Conservation (phyloP, 768 basidiomycete genomes). For the Sarcodon sp. region DNA sequence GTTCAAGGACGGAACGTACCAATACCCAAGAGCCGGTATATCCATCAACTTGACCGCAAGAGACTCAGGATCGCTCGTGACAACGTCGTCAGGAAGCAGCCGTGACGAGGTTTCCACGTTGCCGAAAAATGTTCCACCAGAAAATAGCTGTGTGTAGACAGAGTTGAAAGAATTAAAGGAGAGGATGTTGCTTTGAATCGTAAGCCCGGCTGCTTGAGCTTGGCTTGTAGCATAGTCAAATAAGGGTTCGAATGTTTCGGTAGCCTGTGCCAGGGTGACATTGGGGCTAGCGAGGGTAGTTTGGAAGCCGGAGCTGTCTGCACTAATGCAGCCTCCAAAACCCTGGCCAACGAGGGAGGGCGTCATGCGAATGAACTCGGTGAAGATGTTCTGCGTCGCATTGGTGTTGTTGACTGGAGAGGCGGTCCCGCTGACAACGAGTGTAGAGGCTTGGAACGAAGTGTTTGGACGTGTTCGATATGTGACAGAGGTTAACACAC, state of each 20-base stretch:
- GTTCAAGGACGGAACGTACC: constrained; percentile 5
- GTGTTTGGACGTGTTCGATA: constrained; percentile 27
- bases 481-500: constrained; percentile 33
- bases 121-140: too few species aligned
- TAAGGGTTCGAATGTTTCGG: constrained; percentile 21
- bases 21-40: constrained; percentile 1
- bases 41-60: constrained; percentile 4
- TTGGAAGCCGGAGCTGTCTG: constrained; percentile 9
- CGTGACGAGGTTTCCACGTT: constrained; percentile 7
- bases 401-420: neutral
- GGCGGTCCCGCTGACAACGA: constrained; percentile 5
- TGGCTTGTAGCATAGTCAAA: constrained; percentile 12
- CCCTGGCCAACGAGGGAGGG: constrained; percentile 24
- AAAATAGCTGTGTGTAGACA: neutral
- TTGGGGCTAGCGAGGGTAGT: constrained; percentile 21
- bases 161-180: constrained; percentile 1
- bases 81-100: constrained; percentile 10
- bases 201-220: neutral
- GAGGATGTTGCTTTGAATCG: constrained; percentile 4
- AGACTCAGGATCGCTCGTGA: constrained; percentile 7
- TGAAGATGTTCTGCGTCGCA: constrained; percentile 14
- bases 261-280: constrained; percentile 20
- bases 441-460: constrained; percentile 17
- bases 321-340: constrained; percentile 18
- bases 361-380: constrained; percentile 21